Conservation (phyloP, 257 asterid species). For the Lantana camara region DNA sequence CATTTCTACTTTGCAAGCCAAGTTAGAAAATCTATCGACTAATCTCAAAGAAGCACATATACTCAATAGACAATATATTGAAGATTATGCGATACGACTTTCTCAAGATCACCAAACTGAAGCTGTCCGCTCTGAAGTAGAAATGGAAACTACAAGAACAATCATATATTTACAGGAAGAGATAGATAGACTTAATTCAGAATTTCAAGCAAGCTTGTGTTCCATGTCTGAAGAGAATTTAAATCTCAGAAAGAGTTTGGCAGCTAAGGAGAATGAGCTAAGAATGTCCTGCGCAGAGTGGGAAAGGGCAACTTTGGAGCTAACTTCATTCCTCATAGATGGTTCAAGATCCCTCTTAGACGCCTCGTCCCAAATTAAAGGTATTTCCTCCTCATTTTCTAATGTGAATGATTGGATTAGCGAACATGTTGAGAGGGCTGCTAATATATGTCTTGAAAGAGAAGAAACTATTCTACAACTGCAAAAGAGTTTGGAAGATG, state of each 20-base stretch:
- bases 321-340: slow-evolving; percentile 70
- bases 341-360: slow-evolving; percentile 77
- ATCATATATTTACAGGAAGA: slow-evolving; percentile 76
- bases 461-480: slow-evolving; percentile 67
- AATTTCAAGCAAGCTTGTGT: slow-evolving; percentile 52
- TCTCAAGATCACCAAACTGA: slow-evolving; percentile 54
- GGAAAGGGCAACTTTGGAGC: slow-evolving; percentile 91
- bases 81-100: slow-evolving; percentile 45
- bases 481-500: slow-evolving; percentile 77
- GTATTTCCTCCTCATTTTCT: slow-evolving; percentile 63
- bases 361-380: slow-evolving; percentile 70
- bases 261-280: slow-evolving; percentile 65
- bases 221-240: slow-evolving; percentile 66
- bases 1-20: slow-evolving; percentile 46
- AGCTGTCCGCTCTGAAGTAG: slow-evolving; percentile 56
- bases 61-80: slow-evolving; percentile 41
- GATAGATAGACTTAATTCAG: slow-evolving; percentile 56
- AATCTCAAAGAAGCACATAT: slow-evolving; percentile 51
- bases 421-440: slow-evolving; percentile 76
- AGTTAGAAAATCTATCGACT: slow-evolving; percentile 50
- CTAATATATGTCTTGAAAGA: slow-evolving; percentile 65
- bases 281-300: slow-evolving; percentile 58
- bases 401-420: slow-evolving; percentile 62
- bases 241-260: slow-evolving; percentile 51
- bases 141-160: slow-evolving; percentile 67